Base-by-base conservation (phyloP, 2,329 filamentous ascomycete species). In the Aspergillus neoniger region DNA sequence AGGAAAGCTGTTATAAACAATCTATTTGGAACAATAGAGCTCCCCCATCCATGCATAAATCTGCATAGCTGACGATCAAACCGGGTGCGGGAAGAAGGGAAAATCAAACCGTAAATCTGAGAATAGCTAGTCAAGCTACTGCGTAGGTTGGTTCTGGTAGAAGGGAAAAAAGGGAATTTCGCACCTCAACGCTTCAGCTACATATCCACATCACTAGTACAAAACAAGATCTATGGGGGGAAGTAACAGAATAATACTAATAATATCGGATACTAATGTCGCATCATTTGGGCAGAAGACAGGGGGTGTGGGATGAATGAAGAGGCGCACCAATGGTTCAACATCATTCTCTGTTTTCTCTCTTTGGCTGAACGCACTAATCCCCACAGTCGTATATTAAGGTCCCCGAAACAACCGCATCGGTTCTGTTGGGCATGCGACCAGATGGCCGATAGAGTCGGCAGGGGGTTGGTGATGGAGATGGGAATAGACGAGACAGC, bases 1-100 rank as follows among this genome's bases (percentile, higher is more conserved):
- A 44, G 2, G 5, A 14, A 21, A 10, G 41, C 19, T 44, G 41
- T 36, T 36, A 36, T 36, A 36, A 44, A 17, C n/a, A 50, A 32
- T 50, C 47, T 30, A 50, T 17, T 28, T 28, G 47, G 25, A 32
- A 50, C 47, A 50, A 32, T 9, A 17, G 21, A 44, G 41, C 41
- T 36, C 41, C 41, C 41, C 15, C 25, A 23, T 49, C 47, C n/a
- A 50, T 50, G 47, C 47, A 50, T 50, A 30, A 50, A 50, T 50
- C 47, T 32, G 47, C 47, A 30, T 32, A 15, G 23, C 15, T 15
- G 47, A 50, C 47, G 47, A 50, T 50, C 47, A 50, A 50, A 50
- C 47, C 47, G 47, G 41, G 41, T 21, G 41, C 32, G 32, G 41
- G 17, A 21, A 21, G 41, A 44, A 44, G n/a, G 23, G 47, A 48